Evolutionary conservation across 805 yeast genomes (phyloP).

Genomic region (Tetrapisispora phaffii): DNA sequence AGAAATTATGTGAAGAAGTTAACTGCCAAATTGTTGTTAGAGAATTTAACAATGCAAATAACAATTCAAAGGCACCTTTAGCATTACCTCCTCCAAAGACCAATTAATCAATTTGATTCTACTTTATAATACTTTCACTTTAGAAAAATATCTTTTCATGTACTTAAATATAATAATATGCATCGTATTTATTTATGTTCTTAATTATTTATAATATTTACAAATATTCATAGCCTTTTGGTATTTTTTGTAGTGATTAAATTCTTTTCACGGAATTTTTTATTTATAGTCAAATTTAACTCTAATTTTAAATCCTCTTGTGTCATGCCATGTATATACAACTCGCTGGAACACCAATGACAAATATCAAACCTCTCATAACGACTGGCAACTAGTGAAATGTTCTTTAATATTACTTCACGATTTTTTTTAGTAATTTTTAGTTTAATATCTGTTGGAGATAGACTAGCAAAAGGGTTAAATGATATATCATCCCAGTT

Average conservation of each 20-base stretch:
- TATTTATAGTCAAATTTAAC: constrained; percentile 19
- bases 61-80: constrained; percentile 11
- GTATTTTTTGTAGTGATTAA: neutral
- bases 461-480: constrained; percentile 18
- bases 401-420: constrained; percentile 18
- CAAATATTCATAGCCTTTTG: neutral
- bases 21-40: constrained; percentile 72
- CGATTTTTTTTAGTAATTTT: constrained; percentile 16
- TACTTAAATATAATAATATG: neutral
- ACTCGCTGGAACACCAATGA: constrained; percentile 20
- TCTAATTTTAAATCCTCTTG: constrained; percentile 16
- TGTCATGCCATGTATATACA: constrained; percentile 16
- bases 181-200: constrained; percentile 7
- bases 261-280: constrained; percentile 12
- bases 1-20: constrained; percentile 69
- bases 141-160: neutral
- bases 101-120: neutral
- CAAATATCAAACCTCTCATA: constrained; percentile 15
- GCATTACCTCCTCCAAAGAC: constrained; percentile 18
- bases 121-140: neutral
- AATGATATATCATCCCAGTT: neutral
- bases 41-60: constrained; percentile 48
- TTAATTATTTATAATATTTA: neutral
- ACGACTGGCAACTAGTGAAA: constrained; percentile 15
- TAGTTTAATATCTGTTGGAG: constrained; percentile 12